A percentile compares a stretch with the other conserved stretches of the same genome.
These are phyloP conservation scores for Gossypium raimondii DNA, from an alignment of 345 rosid species.

Conservation along the genomic window DNA sequence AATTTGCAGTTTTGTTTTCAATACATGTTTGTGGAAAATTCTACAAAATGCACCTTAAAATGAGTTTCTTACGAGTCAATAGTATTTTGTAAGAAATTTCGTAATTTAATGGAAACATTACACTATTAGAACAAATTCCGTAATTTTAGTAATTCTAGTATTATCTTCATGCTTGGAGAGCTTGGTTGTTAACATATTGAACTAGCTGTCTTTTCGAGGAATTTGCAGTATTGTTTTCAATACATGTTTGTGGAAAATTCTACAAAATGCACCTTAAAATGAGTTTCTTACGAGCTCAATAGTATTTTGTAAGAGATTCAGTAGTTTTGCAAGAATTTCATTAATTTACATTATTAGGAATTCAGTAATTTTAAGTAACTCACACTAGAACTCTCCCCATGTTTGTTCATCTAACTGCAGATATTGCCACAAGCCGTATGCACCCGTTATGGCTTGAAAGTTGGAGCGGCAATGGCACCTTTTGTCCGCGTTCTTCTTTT, in stretches of 20 bases:
- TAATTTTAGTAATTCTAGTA: too few species aligned
- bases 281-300: too few species aligned
- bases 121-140: too few species aligned
- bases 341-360: too few species aligned
- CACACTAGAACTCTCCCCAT: not conserved
- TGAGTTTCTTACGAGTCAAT: too few species aligned
- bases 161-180: constrained; percentile 80
- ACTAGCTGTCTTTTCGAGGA: not conserved
- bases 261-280: too few species aligned
- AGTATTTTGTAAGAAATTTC: too few species aligned
- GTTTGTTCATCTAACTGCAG: constrained; percentile 31
- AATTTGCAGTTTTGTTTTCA: constrained; percentile 4
- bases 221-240: constrained; percentile 4
- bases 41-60: too few species aligned
- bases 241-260: not conserved
- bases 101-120: too few species aligned
- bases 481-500: constrained; percentile 68
- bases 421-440: constrained; percentile 92
- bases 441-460: constrained; percentile 83
- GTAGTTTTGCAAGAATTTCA: too few species aligned
- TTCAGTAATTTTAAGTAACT: too few species aligned
- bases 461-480: constrained; percentile 87
- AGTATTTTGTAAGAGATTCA: too few species aligned
- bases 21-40: not conserved
- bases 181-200: constrained; percentile 23